These are phyloP conservation scores for Lactifluus hygrophoroides DNA, from an alignment of 768 basidiomycete species.

Conservation along the genomic window DNA sequence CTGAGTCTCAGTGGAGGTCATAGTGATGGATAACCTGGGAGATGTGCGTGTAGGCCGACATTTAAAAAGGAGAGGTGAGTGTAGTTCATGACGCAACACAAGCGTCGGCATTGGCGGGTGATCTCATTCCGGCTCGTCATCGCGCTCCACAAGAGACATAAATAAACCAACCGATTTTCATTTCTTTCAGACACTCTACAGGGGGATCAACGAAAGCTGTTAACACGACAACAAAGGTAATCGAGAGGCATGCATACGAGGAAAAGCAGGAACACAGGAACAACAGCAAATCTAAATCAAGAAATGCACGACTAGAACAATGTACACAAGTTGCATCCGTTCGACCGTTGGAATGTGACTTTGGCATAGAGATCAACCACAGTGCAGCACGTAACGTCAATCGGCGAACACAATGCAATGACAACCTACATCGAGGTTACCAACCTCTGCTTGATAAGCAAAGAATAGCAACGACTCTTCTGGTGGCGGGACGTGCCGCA, in stretches of 20 bases:
- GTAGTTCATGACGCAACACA: neutral
- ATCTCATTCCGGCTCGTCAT: neutral
- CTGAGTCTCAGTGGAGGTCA: neutral
- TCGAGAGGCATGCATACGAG: neutral
- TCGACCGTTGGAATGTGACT: neutral
- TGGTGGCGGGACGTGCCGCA: conserved; percentile 21
- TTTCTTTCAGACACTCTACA: neutral
- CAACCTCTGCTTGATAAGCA: conserved; percentile 24
- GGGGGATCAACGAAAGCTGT: neutral
- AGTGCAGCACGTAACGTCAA: neutral
- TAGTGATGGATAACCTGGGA: neutral
- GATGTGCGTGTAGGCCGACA: neutral
- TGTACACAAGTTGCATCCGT: conserved; percentile 3
- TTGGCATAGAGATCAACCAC: conserved; percentile 1
- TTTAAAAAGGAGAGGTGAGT: neutral
- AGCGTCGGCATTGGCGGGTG: neutral
- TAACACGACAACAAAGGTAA: neutral
- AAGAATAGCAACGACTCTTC: conserved; percentile 18
- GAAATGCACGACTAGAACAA: neutral
- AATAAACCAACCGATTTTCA: neutral
- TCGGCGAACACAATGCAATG: conserved; percentile 6
- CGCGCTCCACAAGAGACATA: neutral
- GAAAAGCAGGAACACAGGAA: neutral
- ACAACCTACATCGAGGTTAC: conserved; percentile 20
- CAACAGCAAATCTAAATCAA: neutral